Evolutionary conservation across 2,329 filamentous ascomycete genomes (phyloP).

Genomic region (Calonectria hawksworthii): DNA sequence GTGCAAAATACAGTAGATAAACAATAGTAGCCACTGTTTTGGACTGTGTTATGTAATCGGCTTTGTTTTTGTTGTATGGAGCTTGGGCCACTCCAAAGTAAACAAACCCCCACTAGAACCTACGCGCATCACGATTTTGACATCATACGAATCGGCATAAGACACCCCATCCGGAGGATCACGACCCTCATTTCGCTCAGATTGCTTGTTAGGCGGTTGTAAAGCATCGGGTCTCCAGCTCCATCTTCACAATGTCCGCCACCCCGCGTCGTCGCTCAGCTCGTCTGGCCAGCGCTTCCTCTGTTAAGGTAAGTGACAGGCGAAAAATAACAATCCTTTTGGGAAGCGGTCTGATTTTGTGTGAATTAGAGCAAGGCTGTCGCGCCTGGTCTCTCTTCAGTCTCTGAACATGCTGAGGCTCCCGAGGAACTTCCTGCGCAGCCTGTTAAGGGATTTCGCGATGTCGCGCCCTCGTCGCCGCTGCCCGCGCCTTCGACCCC

Average conservation of each 20-base stretch:
- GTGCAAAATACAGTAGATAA: constrained; percentile 28
- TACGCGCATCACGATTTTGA: constrained; percentile 45
- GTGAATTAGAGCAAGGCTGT: constrained; percentile 47
- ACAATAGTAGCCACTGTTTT: background rate
- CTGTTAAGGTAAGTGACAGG: constrained; percentile 51
- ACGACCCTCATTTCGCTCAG: constrained; percentile 41
- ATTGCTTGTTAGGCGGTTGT: constrained; percentile 36
- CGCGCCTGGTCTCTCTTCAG: constrained; percentile 54
- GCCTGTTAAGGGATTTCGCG: constrained; percentile 42
- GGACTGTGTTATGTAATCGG: background rate
- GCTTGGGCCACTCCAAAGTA: constrained; percentile 47
- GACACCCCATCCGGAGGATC: constrained; percentile 40
- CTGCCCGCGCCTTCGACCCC: constrained; percentile 67
- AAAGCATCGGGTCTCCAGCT: constrained; percentile 30
- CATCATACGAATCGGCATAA: constrained; percentile 47
- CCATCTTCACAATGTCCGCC: constrained; percentile 51
- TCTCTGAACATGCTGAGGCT: constrained; percentile 60
- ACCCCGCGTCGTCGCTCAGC: constrained; percentile 61
- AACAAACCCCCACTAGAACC: constrained; percentile 48
- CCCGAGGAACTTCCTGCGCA: constrained; percentile 47
- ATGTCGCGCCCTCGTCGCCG: constrained; percentile 53
- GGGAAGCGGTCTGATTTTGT: constrained; percentile 29
- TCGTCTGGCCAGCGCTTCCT: constrained; percentile 54
- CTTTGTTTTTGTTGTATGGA: constrained; percentile 40
- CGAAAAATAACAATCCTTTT: constrained; percentile 8